Base-by-base conservation (phyloP, 768 basidiomycete species). In the Cyclocybe cylindracea region DNA sequence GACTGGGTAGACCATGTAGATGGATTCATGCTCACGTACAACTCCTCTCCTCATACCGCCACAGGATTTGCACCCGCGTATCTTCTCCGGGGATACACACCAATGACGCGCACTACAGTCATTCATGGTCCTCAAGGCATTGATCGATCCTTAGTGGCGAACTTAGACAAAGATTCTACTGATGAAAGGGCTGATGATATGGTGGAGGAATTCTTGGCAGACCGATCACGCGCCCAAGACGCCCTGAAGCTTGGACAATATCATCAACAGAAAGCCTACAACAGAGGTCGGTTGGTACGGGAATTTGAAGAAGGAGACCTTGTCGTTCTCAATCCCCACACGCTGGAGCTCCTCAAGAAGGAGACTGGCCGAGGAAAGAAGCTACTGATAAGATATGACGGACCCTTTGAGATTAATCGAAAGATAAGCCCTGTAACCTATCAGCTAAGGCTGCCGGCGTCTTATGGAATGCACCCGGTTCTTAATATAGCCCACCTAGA, bases 401-500 rank as follows among this genome's bases (percentile, higher is more conserved):
- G 70, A 0, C 71, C 69, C 0, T 72, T 68, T 43, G 61, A 68
- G 44, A 61, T 72, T 0, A 10, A 54, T 0, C 29, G 55, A 38
- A 69, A 69, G 47, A 11, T 71, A 0, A 65, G 64, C 37, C 51
- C 62, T 0, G 57, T 66, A 0, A 55, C 66, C 9, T 72, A 73
- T 48, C 61, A 53, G 2, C 34, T 72, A 1, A 45, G 65, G 2
- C 10, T 72, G 9, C 71, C 71, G 0, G 52, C 50, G 0, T 63
- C 64, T 0, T 66, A 68, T 51, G 50, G 58, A 2, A 70, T 66
- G 2, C 66, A 71, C 48, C 66, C 67, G 4, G 57, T 73, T 4
- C 35, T 73, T 2, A 71, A 70, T 39, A 68, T 72, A 5, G 58
- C 59, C 0, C 71, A 72, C 42, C 55, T 73, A 4, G 63, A 69